These are phyloP conservation scores for Gossypium schwendimanii DNA, from an alignment of 441 rosid genomes.

Conservation along the genomic window DNA sequence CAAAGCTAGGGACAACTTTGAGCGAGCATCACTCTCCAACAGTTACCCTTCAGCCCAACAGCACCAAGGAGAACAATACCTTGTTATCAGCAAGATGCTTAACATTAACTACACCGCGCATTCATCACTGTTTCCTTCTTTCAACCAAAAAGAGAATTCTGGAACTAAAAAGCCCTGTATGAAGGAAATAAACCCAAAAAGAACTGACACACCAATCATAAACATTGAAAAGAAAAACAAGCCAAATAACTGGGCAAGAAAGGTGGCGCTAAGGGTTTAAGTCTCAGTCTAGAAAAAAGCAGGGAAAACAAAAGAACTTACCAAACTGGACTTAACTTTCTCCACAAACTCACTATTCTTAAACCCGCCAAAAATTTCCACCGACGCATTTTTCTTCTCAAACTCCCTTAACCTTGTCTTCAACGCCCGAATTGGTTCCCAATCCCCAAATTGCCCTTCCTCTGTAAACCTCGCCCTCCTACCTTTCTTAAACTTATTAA, in stretches of 20 bases:
- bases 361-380: slow-evolving; percentile 58
- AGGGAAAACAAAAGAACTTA: slow-evolving; percentile 26
- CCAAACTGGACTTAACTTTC: slow-evolving; percentile 82
- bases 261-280: background rate
- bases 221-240: background rate
- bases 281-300: background rate
- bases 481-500: slow-evolving; percentile 22
- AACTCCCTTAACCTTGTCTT: slow-evolving; percentile 62
- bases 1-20: background rate
- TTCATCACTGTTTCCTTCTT: background rate
- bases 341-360: slow-evolving; percentile 68
- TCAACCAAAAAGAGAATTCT: background rate
- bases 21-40: background rate
- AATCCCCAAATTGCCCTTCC: slow-evolving; percentile 42
- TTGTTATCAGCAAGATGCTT: background rate
- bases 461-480: slow-evolving; percentile 39
- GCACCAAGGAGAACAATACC: background rate
- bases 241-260: background rate
- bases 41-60: background rate
- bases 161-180: background rate
- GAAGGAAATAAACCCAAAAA: background rate
- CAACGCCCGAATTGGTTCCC: slow-evolving; percentile 73
- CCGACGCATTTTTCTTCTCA: slow-evolving; percentile 55
- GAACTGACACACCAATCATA: background rate
- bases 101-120: background rate